Conservation (phyloP, 257 asterid genomes). For the Nicotiana benthamiana region DNA sequence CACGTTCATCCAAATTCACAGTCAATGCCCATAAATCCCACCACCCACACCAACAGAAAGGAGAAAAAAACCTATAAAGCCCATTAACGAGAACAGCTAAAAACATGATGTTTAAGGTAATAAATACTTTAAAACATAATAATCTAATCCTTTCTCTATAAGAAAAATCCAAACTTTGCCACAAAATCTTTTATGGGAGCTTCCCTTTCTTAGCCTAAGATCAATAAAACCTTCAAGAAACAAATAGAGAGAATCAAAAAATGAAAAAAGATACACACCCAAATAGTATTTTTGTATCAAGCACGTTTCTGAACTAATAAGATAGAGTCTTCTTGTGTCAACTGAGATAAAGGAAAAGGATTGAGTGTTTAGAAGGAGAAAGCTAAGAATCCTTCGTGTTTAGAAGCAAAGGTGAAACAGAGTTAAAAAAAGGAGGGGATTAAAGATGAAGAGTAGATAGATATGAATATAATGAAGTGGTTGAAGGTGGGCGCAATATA, state of each 20-base stretch:
- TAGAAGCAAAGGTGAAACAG: not conserved
- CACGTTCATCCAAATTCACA: not conserved
- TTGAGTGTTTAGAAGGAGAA: not conserved
- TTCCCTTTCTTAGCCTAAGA: not conserved
- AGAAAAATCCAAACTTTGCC: not conserved
- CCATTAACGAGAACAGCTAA: not conserved
- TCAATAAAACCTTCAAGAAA: not conserved
- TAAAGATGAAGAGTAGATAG: not conserved
- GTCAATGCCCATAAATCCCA: not conserved
- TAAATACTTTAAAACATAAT: not conserved
- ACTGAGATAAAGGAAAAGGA: not conserved
- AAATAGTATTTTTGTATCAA: not conserved
- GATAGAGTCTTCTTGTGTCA: too few relatives aligned
- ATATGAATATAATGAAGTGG: not conserved
- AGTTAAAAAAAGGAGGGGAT: not conserved
- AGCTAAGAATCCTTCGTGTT: not conserved
- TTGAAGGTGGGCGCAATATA: not conserved
- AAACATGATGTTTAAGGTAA: not conserved
- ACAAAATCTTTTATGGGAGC: not conserved
- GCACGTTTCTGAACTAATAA: not conserved
- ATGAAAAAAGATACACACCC: constrained; percentile 1
- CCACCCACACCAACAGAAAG: not conserved
- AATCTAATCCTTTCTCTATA: not conserved
- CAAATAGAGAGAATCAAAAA: not conserved
- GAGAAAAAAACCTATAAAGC: not conserved